Percentiles rank a stretch among this genome's conserved stretches.
These are phyloP conservation scores for Triticum turgidum DNA, from an alignment of 176 grass and related monocot genomes.

Conservation along the genomic window DNA sequence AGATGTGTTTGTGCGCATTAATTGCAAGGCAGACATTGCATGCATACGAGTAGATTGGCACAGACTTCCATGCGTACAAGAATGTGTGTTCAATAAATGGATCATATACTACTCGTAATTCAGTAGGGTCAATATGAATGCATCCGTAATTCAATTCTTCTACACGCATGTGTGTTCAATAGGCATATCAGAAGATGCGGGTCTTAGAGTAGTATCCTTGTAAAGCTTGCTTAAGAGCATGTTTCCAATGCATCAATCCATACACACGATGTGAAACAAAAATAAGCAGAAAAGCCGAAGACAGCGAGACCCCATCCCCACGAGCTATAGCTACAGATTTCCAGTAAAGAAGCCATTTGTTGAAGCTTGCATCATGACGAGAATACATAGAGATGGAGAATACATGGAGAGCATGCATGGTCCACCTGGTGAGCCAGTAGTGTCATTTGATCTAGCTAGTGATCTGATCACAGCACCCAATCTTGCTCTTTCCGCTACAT, in stretches of 20 bases:
- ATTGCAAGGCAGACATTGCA: background rate
- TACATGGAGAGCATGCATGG: conserved; percentile 7
- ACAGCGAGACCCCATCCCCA: background rate
- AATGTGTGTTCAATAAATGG: background rate
- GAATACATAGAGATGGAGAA: conserved; percentile 34
- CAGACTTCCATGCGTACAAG: conserved; percentile 26
- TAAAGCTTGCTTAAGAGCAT: background rate
- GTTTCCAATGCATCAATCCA: background rate
- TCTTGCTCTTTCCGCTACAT: background rate
- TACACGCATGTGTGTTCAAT: no score
- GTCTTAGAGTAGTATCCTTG: background rate
- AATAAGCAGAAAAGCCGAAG: conserved; percentile 34
- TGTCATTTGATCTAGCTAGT: background rate
- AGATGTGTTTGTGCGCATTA: background rate
- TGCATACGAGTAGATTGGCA: conserved; percentile 6
- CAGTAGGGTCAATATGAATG: no score
- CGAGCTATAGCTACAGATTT: background rate
- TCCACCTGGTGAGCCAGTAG: conserved; percentile 11
- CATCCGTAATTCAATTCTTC: no score
- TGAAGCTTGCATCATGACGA: conserved; percentile 48
- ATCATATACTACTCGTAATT: background rate
- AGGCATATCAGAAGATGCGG: background rate
- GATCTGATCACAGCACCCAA: conserved; percentile 17
- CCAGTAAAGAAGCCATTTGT: conserved; percentile 33
- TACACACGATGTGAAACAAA: background rate